Evolutionary conservation across 805 yeast genomes (phyloP).

Genomic region (Grigorovia transvaalensis): DNA sequence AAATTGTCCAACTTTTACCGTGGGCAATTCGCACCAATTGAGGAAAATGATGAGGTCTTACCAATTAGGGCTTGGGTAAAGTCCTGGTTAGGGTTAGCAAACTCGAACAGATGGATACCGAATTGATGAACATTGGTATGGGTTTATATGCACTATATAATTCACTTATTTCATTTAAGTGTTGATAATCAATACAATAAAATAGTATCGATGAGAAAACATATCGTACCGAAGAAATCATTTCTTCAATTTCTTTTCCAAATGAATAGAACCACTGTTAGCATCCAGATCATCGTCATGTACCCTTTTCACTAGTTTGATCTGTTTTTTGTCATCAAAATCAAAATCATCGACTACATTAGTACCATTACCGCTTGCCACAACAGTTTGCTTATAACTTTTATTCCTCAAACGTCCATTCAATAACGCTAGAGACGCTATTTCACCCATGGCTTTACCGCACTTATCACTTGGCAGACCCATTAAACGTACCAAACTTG

Average conservation of each 20-base stretch:
- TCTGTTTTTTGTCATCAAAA: not conserved
- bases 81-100: not conserved
- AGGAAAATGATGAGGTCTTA: not conserved
- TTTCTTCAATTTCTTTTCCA: not conserved
- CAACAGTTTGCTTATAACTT: conserved; percentile 69
- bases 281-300: not conserved
- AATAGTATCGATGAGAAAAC: too few species aligned
- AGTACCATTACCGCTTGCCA: conserved; percentile 37
- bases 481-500: conserved; percentile 51
- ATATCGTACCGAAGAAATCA: not conserved
- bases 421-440: conserved; percentile 54
- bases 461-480: conserved; percentile 63
- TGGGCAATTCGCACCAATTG: not conserved
- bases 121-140: not conserved
- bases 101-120: not conserved
- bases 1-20: not conserved
- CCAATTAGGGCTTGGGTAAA: not conserved
- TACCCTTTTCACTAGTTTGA: not conserved
- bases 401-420: conserved; percentile 65
- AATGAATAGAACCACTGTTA: not conserved
- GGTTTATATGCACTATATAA: not conserved
- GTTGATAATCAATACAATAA: not conserved
- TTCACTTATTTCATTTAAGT: not conserved
- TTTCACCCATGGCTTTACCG: conserved; percentile 44
- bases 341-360: conserved; percentile 19